Evolutionary conservation across 2,329 filamentous ascomycete genomes (phyloP), one percentile per base, ranked within the genome.

Genomic region (Monosporascus sp.): DNA sequence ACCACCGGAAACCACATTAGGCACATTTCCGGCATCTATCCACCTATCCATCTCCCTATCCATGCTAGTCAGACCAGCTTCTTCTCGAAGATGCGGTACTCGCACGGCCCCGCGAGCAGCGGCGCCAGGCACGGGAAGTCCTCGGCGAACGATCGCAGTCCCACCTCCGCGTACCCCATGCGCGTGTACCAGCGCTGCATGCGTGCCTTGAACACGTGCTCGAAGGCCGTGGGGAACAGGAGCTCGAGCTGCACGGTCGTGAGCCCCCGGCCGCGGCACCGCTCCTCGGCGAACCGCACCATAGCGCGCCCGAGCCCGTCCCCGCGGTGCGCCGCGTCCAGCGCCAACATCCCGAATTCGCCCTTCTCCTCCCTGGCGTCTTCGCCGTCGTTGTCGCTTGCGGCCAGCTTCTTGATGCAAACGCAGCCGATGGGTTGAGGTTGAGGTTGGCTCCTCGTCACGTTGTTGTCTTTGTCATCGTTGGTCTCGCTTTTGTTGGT

Each of bases 271-370:
- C 57, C 57, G 3, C 44, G 52, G 8, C 60, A 55, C 51, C 60
- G 56, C 8, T 46, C 51, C 57, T 70, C 66, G n/a, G 63, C 63
- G 52, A 69, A 70, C 14, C 26, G 45, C 5, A 67, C 48, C 24
- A 69, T 52, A 6, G 55, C 56, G 22, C 61, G 52, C 0, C 66
- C 68, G n/a, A 66, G 49, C 3, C 65, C 66, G n/a, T 27, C 46
- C 7, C 65, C 61, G 7, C 62, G 66, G 43, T 57, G 47, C 8
- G 51, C 1, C 9, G 58, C 52, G 14, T 56, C 55, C 20, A 68
- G 58, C 19, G 60, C 63, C 3, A 69, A 52, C 58, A 68, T 60
- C n/a, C 67, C 65, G 26, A 67, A 56, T 52, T 66, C 62, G 27
- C 56, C 64, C 2, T 50, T 57, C 14, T 50, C 52, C 4, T 48